Base-by-base conservation (phyloP, 768 basidiomycete genomes). In the Tephrocybe rancida region DNA sequence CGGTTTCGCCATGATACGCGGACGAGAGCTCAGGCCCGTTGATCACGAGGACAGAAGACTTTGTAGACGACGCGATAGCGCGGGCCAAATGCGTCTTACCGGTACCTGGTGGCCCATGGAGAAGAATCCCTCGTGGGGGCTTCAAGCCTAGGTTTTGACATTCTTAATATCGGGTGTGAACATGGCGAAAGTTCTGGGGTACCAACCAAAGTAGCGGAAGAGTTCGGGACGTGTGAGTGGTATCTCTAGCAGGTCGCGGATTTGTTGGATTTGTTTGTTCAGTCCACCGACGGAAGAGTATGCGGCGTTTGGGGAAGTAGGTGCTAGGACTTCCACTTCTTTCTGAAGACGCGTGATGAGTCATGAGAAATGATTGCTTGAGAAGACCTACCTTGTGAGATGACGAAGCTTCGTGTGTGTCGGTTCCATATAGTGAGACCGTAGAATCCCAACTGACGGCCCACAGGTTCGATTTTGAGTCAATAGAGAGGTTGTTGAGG, bases 61-160 rank as follows among this genome's bases (percentile, higher is more conserved):
- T 82, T 1, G 90, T 91, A 5, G 95, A 92, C 0, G 86, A 81
- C 3, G 96, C 95, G 54, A 99, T 95, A 13, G 95, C 92, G 56
- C 94, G 87, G 10, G 97, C 96, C 2, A 99, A 77, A 64, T 97
- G 94, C 0, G 97, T 99, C 73, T 99, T 99, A 14, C 97, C 97
- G 8, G 97, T 98, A 32, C 97, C 97, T 2, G 97, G 94, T 10
- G 95, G 95, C 10, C 97, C 97, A 68, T 98, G 88, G 1, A 99
- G 82, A 18, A 98, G 81, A 41, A 98, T 89, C 3, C 97, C 97
- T 42, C 92, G 86, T n/a, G 96, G 95, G 14, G 96, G 95, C 62
- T 91, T 95, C n/a, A 99, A 78, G 30, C 91, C 93, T 77, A 58
- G 10, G 22, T 50, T 9, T 37, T 5, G 4, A 37, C 39, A 51